Evolutionary conservation across 352 stramenopile genomes (phyloP).

Genomic region (Phytophthora chlamydospora): DNA sequence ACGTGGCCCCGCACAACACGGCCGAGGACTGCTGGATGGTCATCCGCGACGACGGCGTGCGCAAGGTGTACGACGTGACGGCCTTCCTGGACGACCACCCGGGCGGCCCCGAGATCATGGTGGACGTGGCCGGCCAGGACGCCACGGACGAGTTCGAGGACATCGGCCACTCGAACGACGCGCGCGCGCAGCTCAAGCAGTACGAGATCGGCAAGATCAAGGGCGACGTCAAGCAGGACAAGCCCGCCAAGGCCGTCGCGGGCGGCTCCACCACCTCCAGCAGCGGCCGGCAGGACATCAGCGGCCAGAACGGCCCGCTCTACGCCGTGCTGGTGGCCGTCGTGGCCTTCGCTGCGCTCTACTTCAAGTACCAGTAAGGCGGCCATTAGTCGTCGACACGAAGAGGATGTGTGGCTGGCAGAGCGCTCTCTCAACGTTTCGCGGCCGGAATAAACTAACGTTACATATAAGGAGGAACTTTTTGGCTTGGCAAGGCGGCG

Average conservation of each 20-base stretch:
- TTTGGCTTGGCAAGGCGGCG: constrained; percentile 28
- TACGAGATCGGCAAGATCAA: constrained; percentile 93
- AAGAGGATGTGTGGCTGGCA: constrained; percentile 17
- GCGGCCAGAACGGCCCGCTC: constrained; percentile 58
- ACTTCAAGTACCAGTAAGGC: constrained; percentile 60
- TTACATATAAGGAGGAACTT: constrained; percentile 40
- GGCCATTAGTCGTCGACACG: too few relatives aligned
- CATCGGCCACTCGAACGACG: constrained; percentile 98
- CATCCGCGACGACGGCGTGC: constrained; percentile 66
- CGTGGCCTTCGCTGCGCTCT: constrained; percentile 60
- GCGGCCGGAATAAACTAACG: constrained; percentile 34
- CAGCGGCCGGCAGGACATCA: constrained; percentile 65
- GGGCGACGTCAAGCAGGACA: constrained; percentile 63
- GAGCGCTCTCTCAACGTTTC: constrained; percentile 14
- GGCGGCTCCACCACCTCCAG: constrained; percentile 24
- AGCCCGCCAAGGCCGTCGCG: constrained; percentile 11
- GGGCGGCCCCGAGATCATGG: constrained; percentile 97
- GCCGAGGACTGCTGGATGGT: constrained; percentile 89
- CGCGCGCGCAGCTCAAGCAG: constrained; percentile 92
- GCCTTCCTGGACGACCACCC: constrained; percentile 98
- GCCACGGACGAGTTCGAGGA: constrained; percentile 95
- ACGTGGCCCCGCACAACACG: constrained; percentile 90
- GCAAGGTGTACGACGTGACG: constrained; percentile 98
- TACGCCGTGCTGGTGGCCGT: constrained; percentile 58
- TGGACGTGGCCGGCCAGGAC: constrained; percentile 94